These are phyloP conservation scores for Neotropicomus parvogracilis DNA, from an alignment of 1,284 basidiomycete genomes.

Conservation along the genomic window DNA sequence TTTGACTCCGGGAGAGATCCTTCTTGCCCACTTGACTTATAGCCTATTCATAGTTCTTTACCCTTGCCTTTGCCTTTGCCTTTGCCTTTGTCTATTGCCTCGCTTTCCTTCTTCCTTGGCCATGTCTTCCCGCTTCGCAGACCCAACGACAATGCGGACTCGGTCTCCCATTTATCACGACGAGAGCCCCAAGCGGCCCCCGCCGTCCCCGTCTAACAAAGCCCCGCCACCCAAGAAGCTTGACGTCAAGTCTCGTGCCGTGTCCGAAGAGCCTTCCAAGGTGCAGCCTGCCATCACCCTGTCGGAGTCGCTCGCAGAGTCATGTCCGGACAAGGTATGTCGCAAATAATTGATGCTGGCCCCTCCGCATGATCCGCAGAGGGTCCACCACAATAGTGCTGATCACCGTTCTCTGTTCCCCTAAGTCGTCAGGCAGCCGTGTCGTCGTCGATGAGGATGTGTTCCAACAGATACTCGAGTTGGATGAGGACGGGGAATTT, in stretches of 20 bases:
- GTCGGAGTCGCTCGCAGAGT: conserved; percentile 18
- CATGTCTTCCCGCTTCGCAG: conserved; percentile 33
- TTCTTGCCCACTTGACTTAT: conserved; percentile 24
- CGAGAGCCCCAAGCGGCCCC: conserved; percentile 29
- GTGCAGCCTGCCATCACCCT: conserved; percentile 8
- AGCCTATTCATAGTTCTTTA: conserved; percentile 26
- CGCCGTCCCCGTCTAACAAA: conserved; percentile 34
- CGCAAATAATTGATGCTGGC: not conserved
- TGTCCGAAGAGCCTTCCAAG: conserved; percentile 31
- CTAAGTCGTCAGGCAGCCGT: conserved; percentile 15
- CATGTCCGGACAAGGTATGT: conserved; percentile 30
- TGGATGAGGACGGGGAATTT: conserved; percentile 82
- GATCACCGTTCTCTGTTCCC: conserved; percentile 6
- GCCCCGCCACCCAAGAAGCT: conserved; percentile 31
- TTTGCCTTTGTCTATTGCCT: conserved; percentile 6
- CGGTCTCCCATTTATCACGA: conserved; percentile 32
- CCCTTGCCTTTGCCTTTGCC: conserved; percentile 15
- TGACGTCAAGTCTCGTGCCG: conserved; percentile 31
- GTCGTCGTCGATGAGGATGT: conserved; percentile 70
- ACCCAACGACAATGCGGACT: conserved; percentile 30
- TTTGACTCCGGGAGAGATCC: conserved; percentile 23
- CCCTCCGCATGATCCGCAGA: not conserved
- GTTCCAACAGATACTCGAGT: conserved; percentile 83
- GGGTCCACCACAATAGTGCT: conserved; percentile 1
- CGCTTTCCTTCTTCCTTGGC: conserved; percentile 3